Evolutionary conservation across 768 basidiomycete species (phyloP), one percentile per base, ranked within the genome.

Genomic region (Calocera cornea): DNA sequence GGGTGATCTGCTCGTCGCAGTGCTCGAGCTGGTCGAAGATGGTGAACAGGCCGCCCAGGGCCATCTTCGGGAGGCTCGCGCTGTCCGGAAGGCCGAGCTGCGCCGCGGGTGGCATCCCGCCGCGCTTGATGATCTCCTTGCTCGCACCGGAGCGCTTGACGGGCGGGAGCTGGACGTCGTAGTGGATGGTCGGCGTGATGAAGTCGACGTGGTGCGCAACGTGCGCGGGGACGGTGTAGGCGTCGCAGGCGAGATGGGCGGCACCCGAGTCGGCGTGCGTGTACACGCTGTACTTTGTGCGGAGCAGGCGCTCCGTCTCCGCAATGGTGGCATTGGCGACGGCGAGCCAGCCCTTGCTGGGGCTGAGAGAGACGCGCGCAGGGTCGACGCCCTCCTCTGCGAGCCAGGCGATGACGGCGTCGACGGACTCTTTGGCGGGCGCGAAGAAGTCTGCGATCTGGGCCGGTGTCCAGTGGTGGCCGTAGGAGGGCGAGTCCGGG

Each of bases 321-420:
- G 17, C 2, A 0, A 72, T 41, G 24, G 71, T 65, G 29, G 67
- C 64, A 36, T 69, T 67, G 64, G 80, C 69, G 24, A 70, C 65
- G 14, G 47, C 36, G 34, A 72, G 27, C 68, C 66, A 72, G 24
- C 36, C 68, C 38, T 63, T 44, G 68, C 76, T 78, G 33, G 71
- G 67, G 33, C 79, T 75, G 31, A 83, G 71, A 34, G 73, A 75
- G 54, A 82, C 70, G n/a, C 80, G 75, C 19, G 78, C 75, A 33
- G 69, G 69, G 3, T 73, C 72, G 19, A 83, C 69, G 1, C 82
- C 82, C 1, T 71, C 72, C 14, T 75, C 73, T 1, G 73, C 47
- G 19, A 83, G 72, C 82, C 82, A 83, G 19, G 67, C 68, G 34
- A 72, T 74, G n/a, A 82, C 82, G 2, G 73, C 68, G 1, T 74